A percentile compares a stretch with the other conserved stretches of the same genome.
phyloP scores from a whole-genome alignment of 768 basidiomycete species.

The Boletus huronensis region DNA sequence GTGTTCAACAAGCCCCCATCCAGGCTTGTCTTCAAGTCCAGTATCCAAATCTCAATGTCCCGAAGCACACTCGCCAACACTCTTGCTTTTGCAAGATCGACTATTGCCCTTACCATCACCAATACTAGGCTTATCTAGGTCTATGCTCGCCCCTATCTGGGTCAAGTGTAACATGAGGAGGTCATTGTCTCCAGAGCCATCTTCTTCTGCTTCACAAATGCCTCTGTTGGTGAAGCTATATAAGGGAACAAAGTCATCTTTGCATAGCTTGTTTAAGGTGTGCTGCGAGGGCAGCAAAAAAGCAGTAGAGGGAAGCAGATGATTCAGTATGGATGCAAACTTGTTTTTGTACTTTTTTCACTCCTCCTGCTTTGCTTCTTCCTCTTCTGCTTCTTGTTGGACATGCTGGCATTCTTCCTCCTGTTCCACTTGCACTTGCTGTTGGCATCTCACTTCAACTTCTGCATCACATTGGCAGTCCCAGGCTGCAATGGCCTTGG shows the following conservation, averaged over 20 bases:
- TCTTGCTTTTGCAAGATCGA: too few relatives aligned
- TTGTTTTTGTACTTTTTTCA: neutral
- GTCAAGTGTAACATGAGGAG: too few relatives aligned
- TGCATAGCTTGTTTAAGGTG: neutral
- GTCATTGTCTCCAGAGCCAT: fast-evolving
- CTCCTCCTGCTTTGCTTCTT: neutral
- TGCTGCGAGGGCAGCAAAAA: fast-evolving
- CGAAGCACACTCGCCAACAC: too few relatives aligned
- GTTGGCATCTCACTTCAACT: fast-evolving
- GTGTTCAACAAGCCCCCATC: too few relatives aligned
- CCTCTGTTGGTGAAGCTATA: neutral
- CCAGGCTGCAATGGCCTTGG: neutral
- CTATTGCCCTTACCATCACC: too few relatives aligned
- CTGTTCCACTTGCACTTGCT: neutral
- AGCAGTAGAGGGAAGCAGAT: fast-evolving
- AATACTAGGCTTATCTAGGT: too few relatives aligned
- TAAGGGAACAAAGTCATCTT: neutral
- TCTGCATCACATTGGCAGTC: fast-evolving
- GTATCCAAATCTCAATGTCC: too few relatives aligned
- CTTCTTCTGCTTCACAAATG: neutral
- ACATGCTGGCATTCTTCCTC: fast-evolving
- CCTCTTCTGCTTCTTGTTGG: fast-evolving
- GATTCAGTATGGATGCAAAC: fast-evolving
- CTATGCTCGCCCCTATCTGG: too few relatives aligned
- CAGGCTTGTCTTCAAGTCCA: too few relatives aligned